Conservation (phyloP, 108 stramenopile species). For the Nannochloropsis gaditana region DNA sequence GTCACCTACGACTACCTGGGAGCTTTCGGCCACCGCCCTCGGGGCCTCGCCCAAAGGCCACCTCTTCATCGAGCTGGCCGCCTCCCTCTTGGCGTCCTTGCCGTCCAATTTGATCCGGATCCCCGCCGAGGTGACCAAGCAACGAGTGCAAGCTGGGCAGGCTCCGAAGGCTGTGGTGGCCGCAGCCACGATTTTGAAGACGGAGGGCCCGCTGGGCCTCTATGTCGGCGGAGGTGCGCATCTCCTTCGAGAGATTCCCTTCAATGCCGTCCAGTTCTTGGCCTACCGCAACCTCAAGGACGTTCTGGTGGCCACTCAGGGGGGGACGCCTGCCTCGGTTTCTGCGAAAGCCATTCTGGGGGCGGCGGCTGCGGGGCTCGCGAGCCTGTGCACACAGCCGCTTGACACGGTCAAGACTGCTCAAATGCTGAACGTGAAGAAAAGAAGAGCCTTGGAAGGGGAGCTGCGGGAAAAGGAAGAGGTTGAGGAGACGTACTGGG, state of each 20-base stretch:
- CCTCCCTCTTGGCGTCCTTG: conserved; percentile 42
- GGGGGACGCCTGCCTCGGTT: neutral
- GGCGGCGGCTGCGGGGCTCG: neutral
- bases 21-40: conserved; percentile 18
- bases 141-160: conserved; percentile 45
- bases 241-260: conserved; percentile 46
- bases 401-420: conserved; percentile 46
- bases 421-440: conserved; percentile 18
- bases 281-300: conserved; percentile 31
- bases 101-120: conserved; percentile 46
- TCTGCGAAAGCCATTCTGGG: conserved; percentile 15
- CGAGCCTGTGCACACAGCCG: conserved; percentile 25
- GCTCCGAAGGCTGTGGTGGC: neutral
- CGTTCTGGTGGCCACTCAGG: neutral
- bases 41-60: neutral
- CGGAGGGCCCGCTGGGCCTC: conserved; percentile 37
- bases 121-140: conserved; percentile 51
- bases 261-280: conserved; percentile 50
- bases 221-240: conserved; percentile 46
- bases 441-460: neutral
- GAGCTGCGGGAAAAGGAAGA: neutral
- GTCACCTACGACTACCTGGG: conserved; percentile 38
- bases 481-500: neutral
- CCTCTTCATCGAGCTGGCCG: conserved; percentile 31
- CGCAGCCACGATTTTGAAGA: conserved; percentile 29